Base-by-base conservation (phyloP, 192 early-diverging fungal species). In the Backusella westeae region DNA sequence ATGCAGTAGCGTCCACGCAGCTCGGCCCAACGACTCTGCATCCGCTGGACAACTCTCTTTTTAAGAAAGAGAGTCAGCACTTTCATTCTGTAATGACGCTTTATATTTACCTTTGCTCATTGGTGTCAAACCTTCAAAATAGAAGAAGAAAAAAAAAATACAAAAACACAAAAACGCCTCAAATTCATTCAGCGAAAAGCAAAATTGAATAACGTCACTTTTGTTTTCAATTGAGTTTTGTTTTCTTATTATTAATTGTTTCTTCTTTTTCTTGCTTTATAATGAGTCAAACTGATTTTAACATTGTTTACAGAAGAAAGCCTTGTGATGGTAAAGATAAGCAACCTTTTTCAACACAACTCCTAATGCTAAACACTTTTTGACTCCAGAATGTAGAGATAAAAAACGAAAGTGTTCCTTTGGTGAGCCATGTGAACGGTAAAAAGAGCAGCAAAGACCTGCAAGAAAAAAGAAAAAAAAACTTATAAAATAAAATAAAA, bases 1-100 rank as follows among this genome's bases (percentile, higher is more conserved):
- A 81, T 99, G 98, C 67, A 99, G 85, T 71, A 98, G 96, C 4
- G 96, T 98, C 98, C 98, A 99, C 0, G 96, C 96, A n/a, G 95
- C 88, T 4, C 87, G 84, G 29, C 98, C 98, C 19, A 99, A 91
- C 32, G 86, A 83, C 69, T 88, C 83, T 4, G 90, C 90, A 82
- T 99, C 96, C 0, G 95, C 90, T 15, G 96, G 96, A 79, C 96
- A 97, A 41, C 90, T 88, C 41, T 80, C 69, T 59, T 19, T 12
- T 23, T 59, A 59, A 23, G 26, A 12, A 29, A 12, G 29, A 26
- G 46, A 49, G 46, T 44, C 4, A 0, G 42, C 12, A 5, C 42
- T 44, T 17, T 44, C 1, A 6, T 56, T n/a, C 1, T 21, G 53
- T 9, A n/a, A 56, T 23, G n/a, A 12, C 42, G 32, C 4, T 44